Base-by-base conservation (phyloP, 352 stramenopile species). In the Phytophthora boehmeriae region DNA sequence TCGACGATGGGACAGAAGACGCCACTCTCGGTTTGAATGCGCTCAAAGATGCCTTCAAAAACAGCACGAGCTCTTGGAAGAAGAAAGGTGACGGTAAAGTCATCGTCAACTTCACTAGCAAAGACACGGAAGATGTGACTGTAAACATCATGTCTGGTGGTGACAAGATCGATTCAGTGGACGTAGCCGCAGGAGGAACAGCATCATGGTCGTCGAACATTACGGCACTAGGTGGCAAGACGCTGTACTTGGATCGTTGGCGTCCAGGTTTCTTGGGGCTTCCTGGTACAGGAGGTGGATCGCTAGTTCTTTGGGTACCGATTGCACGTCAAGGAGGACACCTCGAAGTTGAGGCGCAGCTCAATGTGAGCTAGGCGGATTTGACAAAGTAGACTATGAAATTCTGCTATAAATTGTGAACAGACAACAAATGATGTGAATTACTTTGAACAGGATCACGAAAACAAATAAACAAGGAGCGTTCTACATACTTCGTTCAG, bases 191-290 rank as follows among this genome's bases (percentile, higher is more conserved):
- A 28, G 76, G 76, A 9, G n/a, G 27, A 11, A 78, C 57, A 4
- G 73, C 54, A 20, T 34, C 64, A 22, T 86, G 76, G 76, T 75
- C 27, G 8, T 71, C 69, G 36, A 71, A 41, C 8, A 59, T 81
- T 13, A 55, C 57, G 8, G 56, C 52, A 1, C 71, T 86, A 19
- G 56, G 73, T 42, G 73, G 79, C 47, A 91, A 89, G 68, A 91
- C 82, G 9, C 13, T 89, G 49, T 91, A 88, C 61, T 25, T 89
- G 45, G 79, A 88, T 58, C 82, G 79, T 27, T 89, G 77, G 75
- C 79, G 79, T 22, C 70, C 75, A 2, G 77, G 76, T 28, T 64
- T 87, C 42, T 57, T 87, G 6, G 75, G 79, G 30, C 59, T 91
- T 13, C 77, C 80, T 19, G 74, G 76, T 8, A 86, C 77, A 0